Conservation (phyloP, 73 alveolate genomes). For the Tetrahymena borealis region DNA sequence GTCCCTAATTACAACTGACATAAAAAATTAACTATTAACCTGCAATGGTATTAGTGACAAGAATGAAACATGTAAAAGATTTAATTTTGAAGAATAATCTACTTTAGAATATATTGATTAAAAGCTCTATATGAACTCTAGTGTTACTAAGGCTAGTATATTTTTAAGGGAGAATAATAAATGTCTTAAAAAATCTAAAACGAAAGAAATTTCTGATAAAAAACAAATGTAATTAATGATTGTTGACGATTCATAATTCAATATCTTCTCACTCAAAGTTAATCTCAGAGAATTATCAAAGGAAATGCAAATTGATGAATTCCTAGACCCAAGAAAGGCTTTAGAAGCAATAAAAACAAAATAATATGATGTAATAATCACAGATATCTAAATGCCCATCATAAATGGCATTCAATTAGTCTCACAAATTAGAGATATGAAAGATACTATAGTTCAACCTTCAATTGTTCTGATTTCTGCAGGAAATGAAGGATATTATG, state of each 20-base stretch:
- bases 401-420: not conserved
- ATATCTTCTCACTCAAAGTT: not conserved
- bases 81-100: not conserved
- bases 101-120: not conserved
- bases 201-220: not conserved
- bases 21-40: too few relatives aligned
- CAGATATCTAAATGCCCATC: not conserved
- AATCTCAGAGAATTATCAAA: not conserved
- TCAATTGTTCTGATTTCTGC: not conserved
- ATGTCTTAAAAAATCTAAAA: not conserved
- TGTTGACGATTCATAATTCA: not conserved
- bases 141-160: not conserved
- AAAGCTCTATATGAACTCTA: not conserved
- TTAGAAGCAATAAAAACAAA: not conserved
- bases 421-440: not conserved
- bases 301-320: not conserved
- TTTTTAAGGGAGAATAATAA: not conserved
- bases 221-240: not conserved
- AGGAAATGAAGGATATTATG: not conserved
- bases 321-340: not conserved
- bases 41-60: too few relatives aligned
- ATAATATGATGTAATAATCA: not conserved
- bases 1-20: too few relatives aligned
- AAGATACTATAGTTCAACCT: not conserved
- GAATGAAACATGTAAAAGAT: too few relatives aligned